Evolutionary conservation across 176 grass and related monocot species (phyloP).

Genomic region (Avena sativa): DNA sequence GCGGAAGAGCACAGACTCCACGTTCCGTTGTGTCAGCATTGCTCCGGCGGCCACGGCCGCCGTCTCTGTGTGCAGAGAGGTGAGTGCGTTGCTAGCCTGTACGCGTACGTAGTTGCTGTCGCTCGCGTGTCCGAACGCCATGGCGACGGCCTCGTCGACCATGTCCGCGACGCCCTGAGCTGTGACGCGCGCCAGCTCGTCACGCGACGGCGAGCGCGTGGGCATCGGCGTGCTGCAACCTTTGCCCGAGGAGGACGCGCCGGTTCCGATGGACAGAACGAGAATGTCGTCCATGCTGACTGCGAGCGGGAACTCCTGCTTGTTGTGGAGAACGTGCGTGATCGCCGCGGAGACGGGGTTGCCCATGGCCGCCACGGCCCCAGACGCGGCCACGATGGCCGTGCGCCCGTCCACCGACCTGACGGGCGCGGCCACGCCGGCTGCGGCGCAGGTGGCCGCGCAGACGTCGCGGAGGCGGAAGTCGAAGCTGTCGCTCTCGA

Average conservation of each 20-base stretch:
- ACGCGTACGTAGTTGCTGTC: conserved; percentile 61
- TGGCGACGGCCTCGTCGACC: conserved; percentile 68
- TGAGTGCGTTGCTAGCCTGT: conserved; percentile 31
- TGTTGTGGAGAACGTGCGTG: conserved; percentile 90
- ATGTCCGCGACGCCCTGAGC: conserved; percentile 50
- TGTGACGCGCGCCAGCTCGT: conserved; percentile 46
- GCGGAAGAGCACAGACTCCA: conserved; percentile 69
- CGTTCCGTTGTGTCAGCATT: conserved; percentile 64
- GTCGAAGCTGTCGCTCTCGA: conserved; percentile 74
- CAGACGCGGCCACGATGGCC: conserved; percentile 54
- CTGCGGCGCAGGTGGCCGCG: conserved; percentile 48
- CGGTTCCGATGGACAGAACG: conserved; percentile 72
- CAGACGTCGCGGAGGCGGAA: conserved; percentile 81
- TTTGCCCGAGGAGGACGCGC: not conserved
- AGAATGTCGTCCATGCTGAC: conserved; percentile 59
- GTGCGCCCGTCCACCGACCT: conserved; percentile 56
- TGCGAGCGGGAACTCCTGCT: conserved; percentile 80
- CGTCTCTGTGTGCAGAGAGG: not conserved
- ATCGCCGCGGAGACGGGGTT: conserved; percentile 73
- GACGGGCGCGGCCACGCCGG: conserved; percentile 14
- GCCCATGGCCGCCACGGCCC: conserved; percentile 51
- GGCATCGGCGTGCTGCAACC: conserved; percentile 38
- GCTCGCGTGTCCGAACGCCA: conserved; percentile 62
- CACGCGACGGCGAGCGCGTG: conserved; percentile 36
- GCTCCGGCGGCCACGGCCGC: conserved; percentile 26